A percentile compares a stretch with the other conserved stretches of the same genome.
Evolutionary conservation across 2,329 filamentous ascomycete species (phyloP).

Genomic region (Penicillium glabrum): DNA sequence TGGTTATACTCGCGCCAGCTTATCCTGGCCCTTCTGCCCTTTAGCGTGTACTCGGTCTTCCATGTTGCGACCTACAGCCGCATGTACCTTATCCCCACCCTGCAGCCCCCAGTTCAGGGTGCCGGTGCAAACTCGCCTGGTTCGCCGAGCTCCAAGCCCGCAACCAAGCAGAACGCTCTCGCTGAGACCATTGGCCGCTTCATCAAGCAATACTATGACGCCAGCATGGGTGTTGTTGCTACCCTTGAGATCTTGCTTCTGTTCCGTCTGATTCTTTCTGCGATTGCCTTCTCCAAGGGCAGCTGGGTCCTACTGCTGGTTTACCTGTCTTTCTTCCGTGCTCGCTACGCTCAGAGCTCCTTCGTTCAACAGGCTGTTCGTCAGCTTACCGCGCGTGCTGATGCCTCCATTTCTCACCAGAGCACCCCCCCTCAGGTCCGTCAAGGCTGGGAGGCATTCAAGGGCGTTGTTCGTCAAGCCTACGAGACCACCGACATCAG

Average conservation of each 20-base stretch:
- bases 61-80: conserved; percentile 96
- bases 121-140: conserved; percentile 55
- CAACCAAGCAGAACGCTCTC: conserved; percentile 58
- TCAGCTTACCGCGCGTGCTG: conserved; percentile 70
- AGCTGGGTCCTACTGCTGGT: conserved; percentile 84
- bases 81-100: conserved; percentile 84
- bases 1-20: conserved; percentile 94
- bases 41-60: conserved; percentile 96
- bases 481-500: conserved; percentile 76
- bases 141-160: conserved; percentile 52
- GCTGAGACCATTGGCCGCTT: conserved; percentile 86
- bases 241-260: conserved; percentile 84
- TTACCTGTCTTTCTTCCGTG: conserved; percentile 91
- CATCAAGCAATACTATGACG: conserved; percentile 97
- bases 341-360: conserved; percentile 82
- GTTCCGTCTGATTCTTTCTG: conserved; percentile 76
- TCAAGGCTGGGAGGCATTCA: conserved; percentile 77
- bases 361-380: conserved; percentile 86
- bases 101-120: conserved; percentile 64
- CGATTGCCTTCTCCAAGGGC: conserved; percentile 82
- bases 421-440: conserved; percentile 77
- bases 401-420: conserved; percentile 81
- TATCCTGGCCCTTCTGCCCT: conserved; percentile 85
- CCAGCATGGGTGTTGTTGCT: conserved; percentile 91
- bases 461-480: conserved; percentile 70